These are phyloP conservation scores for Candida mesenterica DNA, from an alignment of 1,139 yeast genomes.

Conservation along the genomic window DNA sequence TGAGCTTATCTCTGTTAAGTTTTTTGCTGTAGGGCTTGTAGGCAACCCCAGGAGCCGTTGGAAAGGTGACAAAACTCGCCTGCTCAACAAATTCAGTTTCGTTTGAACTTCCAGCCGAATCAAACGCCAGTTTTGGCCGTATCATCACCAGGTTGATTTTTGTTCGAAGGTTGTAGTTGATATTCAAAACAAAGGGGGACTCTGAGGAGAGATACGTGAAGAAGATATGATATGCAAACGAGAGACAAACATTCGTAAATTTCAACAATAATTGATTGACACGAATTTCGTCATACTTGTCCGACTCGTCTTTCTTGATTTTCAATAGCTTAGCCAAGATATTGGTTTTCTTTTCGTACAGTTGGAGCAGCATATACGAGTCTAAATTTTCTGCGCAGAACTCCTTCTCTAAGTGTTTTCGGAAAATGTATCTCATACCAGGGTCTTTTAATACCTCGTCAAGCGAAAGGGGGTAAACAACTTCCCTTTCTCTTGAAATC, in stretches of 20 bases:
- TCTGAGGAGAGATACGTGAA: conserved; percentile 66
- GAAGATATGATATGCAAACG: conserved; percentile 61
- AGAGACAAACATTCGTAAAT: conserved; percentile 50
- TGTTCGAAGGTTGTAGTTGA: conserved; percentile 57
- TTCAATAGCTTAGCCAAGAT: conserved; percentile 20
- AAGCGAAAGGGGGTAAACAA: too few species aligned
- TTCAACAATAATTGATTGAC: conserved; percentile 35
- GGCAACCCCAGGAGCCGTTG: not conserved
- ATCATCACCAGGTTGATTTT: conserved; percentile 33
- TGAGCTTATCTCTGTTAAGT: not conserved
- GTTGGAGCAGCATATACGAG: conserved; percentile 60
- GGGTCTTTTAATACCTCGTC: conserved; percentile 58
- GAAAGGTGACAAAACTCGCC: not conserved
- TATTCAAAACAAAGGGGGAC: conserved; percentile 71
- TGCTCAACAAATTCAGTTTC: not conserved
- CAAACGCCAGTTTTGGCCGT: not conserved
- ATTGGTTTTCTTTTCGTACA: conserved; percentile 28
- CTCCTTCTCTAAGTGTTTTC: conserved; percentile 59
- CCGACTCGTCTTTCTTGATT: conserved; percentile 15
- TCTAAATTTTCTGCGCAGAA: conserved; percentile 75
- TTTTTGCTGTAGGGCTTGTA: not conserved
- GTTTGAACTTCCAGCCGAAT: not conserved
- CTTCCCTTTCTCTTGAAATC: not conserved
- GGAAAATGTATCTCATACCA: conserved; percentile 69
- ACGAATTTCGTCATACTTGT: conserved; percentile 9